Evolutionary conservation across 768 basidiomycete species (phyloP).

Genomic region (Tephrocybe rancida): DNA sequence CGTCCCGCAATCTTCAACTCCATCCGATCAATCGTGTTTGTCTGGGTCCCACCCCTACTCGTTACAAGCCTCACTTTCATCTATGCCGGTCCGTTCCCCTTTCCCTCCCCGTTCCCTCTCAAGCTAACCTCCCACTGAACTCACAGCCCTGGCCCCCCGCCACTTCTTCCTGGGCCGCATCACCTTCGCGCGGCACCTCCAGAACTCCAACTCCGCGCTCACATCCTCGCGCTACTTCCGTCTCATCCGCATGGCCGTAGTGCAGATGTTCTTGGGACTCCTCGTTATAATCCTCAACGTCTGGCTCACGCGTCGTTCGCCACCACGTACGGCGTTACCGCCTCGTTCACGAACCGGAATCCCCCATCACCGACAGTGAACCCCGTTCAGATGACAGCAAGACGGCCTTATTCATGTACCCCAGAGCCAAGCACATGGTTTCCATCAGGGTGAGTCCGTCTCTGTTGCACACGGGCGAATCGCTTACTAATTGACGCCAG

Average conservation of each 20-base stretch:
- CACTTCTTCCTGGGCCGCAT: constrained; percentile 15
- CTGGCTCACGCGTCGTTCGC: too few species aligned
- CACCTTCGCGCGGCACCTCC: constrained; percentile 29
- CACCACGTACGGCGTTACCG: background rate
- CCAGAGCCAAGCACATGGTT: background rate
- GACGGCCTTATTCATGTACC: constrained; percentile 3
- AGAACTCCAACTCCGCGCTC: constrained; percentile 20
- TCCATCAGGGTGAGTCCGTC: too few species aligned
- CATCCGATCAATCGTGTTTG: constrained; percentile 25
- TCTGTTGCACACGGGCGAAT: too few species aligned
- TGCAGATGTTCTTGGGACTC: constrained; percentile 43
- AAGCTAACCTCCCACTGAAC: constrained; percentile 11
- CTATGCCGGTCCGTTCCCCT: background rate
- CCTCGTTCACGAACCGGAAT: constrained; percentile 7
- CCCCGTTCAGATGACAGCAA: background rate
- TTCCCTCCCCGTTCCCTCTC: background rate
- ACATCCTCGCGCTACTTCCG: constrained; percentile 48
- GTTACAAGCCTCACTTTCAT: constrained; percentile 11
- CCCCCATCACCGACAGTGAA: background rate
- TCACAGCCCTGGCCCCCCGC: constrained; percentile 7
- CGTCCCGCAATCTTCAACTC: constrained; percentile 24
- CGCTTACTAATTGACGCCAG: too few species aligned
- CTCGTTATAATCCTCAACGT: too few species aligned
- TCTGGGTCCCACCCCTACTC: constrained; percentile 31
- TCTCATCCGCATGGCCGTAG: constrained; percentile 48